Conservation (phyloP, 139 green algal genomes). For the Volvox reticuliferus region DNA sequence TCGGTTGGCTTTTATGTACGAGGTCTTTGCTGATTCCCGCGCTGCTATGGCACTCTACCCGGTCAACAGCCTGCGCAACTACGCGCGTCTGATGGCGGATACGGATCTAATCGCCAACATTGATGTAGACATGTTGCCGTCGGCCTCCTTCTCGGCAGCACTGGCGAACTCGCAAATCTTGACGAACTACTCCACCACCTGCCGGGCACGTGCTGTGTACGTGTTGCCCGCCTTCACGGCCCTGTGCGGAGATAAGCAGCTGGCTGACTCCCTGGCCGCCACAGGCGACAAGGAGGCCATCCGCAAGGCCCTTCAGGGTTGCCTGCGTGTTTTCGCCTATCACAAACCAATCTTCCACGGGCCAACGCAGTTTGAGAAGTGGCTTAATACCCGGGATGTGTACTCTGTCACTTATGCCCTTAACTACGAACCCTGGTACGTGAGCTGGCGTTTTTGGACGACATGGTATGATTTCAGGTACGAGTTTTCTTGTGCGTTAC, state of each 20-base stretch:
- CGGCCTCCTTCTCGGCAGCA: background rate
- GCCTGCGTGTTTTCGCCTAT: background rate
- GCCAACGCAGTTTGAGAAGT: slow-evolving; percentile 12
- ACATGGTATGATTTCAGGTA: slow-evolving; percentile 43
- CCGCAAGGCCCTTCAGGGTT: background rate
- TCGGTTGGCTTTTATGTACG: slow-evolving; percentile 43
- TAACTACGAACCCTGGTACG: slow-evolving; percentile 36
- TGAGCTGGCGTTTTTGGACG: slow-evolving; percentile 28
- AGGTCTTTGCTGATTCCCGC: slow-evolving; percentile 26
- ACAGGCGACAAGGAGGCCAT: background rate
- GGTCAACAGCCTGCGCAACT: slow-evolving; percentile 55
- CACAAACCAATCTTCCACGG: slow-evolving; percentile 14
- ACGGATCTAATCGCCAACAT: slow-evolving; percentile 64
- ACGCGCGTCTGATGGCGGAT: slow-evolving; percentile 55
- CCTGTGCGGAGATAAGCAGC: background rate
- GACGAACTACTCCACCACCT: background rate
- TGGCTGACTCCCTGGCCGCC: background rate
- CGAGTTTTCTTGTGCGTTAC: background rate
- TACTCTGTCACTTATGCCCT: slow-evolving; percentile 2
- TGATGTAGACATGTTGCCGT: slow-evolving; percentile 64
- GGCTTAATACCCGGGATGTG: background rate
- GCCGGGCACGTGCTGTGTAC: background rate
- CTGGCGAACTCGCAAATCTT: background rate
- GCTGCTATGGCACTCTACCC: slow-evolving; percentile 35
- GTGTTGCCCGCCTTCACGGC: slow-evolving; percentile 23